Percentiles rank a stretch among this genome's conserved stretches.
Conservation (phyloP, 2,329 filamentous ascomycete genomes). For the Pseudogymnoascus destructans region DNA sequence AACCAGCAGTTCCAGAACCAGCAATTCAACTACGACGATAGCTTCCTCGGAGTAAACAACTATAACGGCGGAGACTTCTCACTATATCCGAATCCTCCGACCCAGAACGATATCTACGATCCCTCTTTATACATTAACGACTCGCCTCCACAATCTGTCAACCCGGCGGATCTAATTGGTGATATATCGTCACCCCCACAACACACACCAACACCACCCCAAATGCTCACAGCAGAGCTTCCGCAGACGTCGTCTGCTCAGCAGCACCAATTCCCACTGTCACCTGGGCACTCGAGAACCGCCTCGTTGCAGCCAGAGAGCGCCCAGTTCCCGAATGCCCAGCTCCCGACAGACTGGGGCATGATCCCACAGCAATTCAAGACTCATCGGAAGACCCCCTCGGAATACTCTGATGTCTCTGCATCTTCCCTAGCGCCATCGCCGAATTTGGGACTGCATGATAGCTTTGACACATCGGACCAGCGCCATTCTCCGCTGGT, state of each 20-base stretch:
- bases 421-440: constrained; percentile 76
- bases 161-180: constrained; percentile 34
- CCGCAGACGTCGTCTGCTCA: constrained; percentile 11
- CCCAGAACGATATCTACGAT: constrained; percentile 44
- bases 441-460: constrained; percentile 64
- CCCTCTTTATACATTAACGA: constrained; percentile 47
- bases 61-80: constrained; percentile 47
- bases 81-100: constrained; percentile 45
- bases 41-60: constrained; percentile 37
- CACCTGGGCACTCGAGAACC: constrained; percentile 24
- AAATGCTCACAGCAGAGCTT: constrained; percentile 16
- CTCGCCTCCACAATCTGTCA: constrained; percentile 30
- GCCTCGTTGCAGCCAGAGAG: constrained; percentile 26
- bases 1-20: constrained; percentile 34
- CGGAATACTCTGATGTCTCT: constrained; percentile 86
- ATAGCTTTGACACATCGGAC: constrained; percentile 63
- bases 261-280: constrained; percentile 21
- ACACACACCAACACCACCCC: constrained; percentile 22
- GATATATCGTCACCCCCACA: constrained; percentile 34
- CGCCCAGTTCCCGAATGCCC: constrained; percentile 37
- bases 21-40: constrained; percentile 29
- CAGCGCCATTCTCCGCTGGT: constrained; percentile 70
- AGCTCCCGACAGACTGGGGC: constrained; percentile 41
- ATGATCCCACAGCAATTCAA: constrained; percentile 52
- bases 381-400: constrained; percentile 70